Conservation (phyloP, 441 rosid genomes). For the Populus tomentosa region DNA sequence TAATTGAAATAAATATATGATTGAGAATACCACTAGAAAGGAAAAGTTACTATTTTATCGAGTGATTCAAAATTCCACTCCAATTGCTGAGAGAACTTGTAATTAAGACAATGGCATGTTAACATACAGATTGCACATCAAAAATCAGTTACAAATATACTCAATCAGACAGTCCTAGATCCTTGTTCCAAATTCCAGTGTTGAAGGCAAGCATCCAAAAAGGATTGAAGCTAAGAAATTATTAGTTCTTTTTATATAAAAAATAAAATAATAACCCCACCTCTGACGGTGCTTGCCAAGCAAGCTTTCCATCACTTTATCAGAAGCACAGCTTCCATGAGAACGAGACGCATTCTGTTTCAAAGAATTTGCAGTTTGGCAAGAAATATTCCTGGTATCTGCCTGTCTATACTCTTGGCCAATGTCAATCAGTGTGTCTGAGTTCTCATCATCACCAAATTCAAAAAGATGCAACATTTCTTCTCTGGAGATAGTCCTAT, state of each 20-base stretch:
- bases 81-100: background rate
- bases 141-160: background rate
- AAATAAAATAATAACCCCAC: slow-evolving; percentile 23
- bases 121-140: background rate
- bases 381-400: slow-evolving; percentile 22
- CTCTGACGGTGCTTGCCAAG: slow-evolving; percentile 75
- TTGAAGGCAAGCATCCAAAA: background rate
- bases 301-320: slow-evolving; percentile 84
- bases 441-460: slow-evolving; percentile 86
- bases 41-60: background rate
- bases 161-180: background rate
- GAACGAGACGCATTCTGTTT: slow-evolving; percentile 52
- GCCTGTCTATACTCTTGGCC: slow-evolving; percentile 33
- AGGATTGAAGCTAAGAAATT: background rate
- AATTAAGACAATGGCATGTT: background rate
- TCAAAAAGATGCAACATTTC: slow-evolving; percentile 99
- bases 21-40: background rate
- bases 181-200: background rate
- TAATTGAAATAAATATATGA: background rate
- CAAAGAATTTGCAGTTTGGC: slow-evolving; percentile 36
- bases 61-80: background rate
- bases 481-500: slow-evolving; percentile 93
- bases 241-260: background rate
- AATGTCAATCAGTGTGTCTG: slow-evolving; percentile 47
- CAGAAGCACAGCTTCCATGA: slow-evolving; percentile 68